These are phyloP conservation scores for Ascochyta rabiei DNA, from an alignment of 2,329 filamentous ascomycete genomes.

Conservation along the genomic window DNA sequence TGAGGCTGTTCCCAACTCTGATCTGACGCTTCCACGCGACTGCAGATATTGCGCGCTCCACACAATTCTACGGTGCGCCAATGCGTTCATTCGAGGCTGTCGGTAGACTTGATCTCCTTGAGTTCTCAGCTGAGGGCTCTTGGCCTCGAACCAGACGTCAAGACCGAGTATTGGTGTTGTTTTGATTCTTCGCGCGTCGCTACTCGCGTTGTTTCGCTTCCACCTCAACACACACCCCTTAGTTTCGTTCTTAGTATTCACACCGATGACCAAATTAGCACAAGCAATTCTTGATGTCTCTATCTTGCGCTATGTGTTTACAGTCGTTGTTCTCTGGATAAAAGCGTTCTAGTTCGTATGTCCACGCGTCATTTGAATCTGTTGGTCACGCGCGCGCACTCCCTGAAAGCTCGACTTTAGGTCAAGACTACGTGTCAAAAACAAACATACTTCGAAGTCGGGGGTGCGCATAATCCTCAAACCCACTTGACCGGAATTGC, in stretches of 20 bases:
- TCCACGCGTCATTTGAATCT: not conserved
- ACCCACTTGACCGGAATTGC: not conserved
- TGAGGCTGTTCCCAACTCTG: constrained; percentile 1
- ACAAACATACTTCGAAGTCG: not conserved
- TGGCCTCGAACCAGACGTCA: not conserved
- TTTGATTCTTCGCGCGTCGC: constrained; percentile 14
- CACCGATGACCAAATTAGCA: not conserved
- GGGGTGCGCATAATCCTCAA: not conserved
- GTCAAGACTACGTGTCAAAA: not conserved
- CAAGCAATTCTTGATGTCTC: too few species aligned
- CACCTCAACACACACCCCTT: constrained; percentile 1
- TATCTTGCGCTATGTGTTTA: not conserved
- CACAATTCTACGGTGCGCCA: not conserved
- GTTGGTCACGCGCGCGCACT: constrained; percentile 3
- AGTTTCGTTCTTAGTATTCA: not conserved
- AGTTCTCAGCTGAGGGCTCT: not conserved
- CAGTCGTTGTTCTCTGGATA: not conserved
- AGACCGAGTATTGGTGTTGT: constrained; percentile 2
- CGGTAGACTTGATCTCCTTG: not conserved
- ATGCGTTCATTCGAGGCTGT: not conserved
- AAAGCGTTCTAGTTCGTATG: not conserved
- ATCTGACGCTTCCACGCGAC: not conserved
- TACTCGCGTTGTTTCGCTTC: constrained; percentile 15
- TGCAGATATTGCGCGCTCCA: not conserved
- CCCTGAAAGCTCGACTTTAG: not conserved